A percentile compares a stretch with the other conserved stretches of the same genome.
These are phyloP conservation scores for Platanthera zijinensis DNA, from an alignment of 106 monocot genomes.

Conservation along the genomic window DNA sequence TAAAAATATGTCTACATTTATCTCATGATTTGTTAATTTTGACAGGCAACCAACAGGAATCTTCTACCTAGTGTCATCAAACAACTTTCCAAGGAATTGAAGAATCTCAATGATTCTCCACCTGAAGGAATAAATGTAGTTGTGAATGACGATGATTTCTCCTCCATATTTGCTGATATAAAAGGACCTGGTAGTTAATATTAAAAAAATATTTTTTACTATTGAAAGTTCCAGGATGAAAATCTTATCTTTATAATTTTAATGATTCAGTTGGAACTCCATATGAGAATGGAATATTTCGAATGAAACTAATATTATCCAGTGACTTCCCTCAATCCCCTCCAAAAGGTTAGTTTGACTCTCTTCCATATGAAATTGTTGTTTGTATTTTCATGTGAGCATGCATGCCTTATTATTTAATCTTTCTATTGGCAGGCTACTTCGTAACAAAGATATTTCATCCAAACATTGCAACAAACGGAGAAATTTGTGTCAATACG, in stretches of 20 bases:
- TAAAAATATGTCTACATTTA: background rate
- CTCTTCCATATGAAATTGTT: background rate
- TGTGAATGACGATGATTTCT: slow-evolving; percentile 90
- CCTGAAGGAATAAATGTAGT: slow-evolving; percentile 91
- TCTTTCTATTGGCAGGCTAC: slow-evolving; percentile 41
- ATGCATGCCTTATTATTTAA: background rate
- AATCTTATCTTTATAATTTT: background rate
- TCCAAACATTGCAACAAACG: slow-evolving; percentile 93
- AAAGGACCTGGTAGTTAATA: slow-evolving; percentile 77
- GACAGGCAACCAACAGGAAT: slow-evolving; percentile 81
- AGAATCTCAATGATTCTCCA: slow-evolving; percentile 86
- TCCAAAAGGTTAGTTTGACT: slow-evolving; percentile 57
- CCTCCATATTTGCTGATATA: slow-evolving; percentile 92
- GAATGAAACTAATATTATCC: slow-evolving; percentile 86
- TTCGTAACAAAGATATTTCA: slow-evolving; percentile 97
- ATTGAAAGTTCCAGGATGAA: background rate
- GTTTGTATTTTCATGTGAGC: background rate
- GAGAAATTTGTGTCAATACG: slow-evolving; percentile 96
- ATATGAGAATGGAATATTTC: slow-evolving; percentile 91
- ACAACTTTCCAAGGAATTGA: slow-evolving; percentile 84
- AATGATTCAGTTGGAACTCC: slow-evolving; percentile 81
- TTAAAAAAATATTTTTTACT: background rate
- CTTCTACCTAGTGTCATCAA: slow-evolving; percentile 94
- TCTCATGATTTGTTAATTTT: background rate
- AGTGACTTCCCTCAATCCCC: slow-evolving; percentile 88